Conservation (phyloP, 2,329 filamentous ascomycete species). For the Penicillium sp. region DNA sequence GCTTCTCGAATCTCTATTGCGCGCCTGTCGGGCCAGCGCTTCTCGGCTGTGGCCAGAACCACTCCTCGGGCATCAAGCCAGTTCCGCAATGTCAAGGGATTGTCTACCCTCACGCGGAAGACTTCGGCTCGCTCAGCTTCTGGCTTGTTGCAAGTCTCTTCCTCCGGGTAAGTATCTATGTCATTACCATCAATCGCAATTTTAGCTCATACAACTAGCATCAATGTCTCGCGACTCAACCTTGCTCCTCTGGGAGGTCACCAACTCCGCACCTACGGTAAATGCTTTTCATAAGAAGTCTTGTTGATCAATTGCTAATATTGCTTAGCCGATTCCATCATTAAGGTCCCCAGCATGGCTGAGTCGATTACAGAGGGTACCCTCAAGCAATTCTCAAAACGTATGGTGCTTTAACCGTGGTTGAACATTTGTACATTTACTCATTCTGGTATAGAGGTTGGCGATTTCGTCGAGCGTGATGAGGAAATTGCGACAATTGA, state of each 20-base stretch:
- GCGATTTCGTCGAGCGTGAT: slow-evolving; percentile 90
- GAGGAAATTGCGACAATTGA: slow-evolving; percentile 99
- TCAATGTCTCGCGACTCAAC: slow-evolving; percentile 26
- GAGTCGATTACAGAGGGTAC: slow-evolving; percentile 98
- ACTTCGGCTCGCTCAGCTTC: slow-evolving; percentile 18
- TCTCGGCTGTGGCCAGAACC: slow-evolving; percentile 31
- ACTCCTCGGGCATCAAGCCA: slow-evolving; percentile 27
- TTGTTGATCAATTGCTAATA: background rate
- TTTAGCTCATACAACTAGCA: slow-evolving; percentile 15
- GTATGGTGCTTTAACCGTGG: slow-evolving; percentile 33
- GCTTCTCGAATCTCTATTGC: slow-evolving; percentile 40
- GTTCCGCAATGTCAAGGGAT: slow-evolving; percentile 25
- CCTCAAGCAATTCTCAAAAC: slow-evolving; percentile 90
- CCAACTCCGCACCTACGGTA: slow-evolving; percentile 41
- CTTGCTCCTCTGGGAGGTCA: slow-evolving; percentile 27
- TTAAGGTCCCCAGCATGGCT: slow-evolving; percentile 97
- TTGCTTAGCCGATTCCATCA: slow-evolving; percentile 67
- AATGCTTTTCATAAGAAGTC: background rate
- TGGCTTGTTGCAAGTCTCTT: slow-evolving; percentile 24
- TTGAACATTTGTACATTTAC: slow-evolving; percentile 21
- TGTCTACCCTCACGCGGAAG: slow-evolving; percentile 27
- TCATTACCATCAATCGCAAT: background rate
- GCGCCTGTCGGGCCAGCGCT: slow-evolving; percentile 34
- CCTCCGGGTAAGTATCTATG: slow-evolving; percentile 24
- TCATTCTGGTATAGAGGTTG: slow-evolving; percentile 60